Evolutionary conservation across 2,329 filamentous ascomycete genomes (phyloP).

Genomic region (Neopestalotiopsis sp.): DNA sequence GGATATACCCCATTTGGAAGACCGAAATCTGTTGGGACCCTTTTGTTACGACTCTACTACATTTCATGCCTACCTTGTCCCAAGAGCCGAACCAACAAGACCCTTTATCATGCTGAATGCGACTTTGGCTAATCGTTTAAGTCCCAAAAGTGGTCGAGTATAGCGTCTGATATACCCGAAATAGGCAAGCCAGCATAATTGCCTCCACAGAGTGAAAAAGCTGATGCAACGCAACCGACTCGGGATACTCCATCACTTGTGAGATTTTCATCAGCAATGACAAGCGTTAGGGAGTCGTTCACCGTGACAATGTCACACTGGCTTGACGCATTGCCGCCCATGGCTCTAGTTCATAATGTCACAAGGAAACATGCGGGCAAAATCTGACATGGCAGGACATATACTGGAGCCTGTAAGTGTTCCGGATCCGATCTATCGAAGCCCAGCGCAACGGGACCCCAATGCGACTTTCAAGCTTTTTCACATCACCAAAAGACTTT

Average conservation of each 20-base stretch:
- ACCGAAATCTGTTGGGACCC: neutral
- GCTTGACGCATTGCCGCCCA: neutral
- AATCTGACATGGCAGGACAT: too few relatives aligned
- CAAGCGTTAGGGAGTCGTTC: neutral
- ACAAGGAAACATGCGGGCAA: too few relatives aligned
- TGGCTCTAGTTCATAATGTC: too few relatives aligned
- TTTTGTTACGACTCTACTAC: neutral
- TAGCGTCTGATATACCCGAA: conserved; percentile 2
- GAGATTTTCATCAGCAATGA: neutral
- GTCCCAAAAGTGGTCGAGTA: conserved; percentile 1
- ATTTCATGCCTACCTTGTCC: neutral
- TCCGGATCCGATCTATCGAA: too few relatives aligned
- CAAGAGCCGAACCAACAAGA: neutral
- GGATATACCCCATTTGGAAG: neutral
- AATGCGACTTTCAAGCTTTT: neutral
- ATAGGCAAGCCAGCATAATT: conserved; percentile 6
- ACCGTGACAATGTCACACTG: neutral
- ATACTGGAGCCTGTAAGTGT: too few relatives aligned
- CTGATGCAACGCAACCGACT: neutral
- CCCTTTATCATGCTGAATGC: neutral
- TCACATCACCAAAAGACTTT: neutral
- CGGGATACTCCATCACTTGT: neutral
- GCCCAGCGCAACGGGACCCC: too few relatives aligned
- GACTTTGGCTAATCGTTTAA: neutral
- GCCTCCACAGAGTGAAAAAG: neutral